phyloP scores from a whole-genome alignment of 2,329 filamentous ascomycete genomes.

The Periconia macrospinosa region DNA sequence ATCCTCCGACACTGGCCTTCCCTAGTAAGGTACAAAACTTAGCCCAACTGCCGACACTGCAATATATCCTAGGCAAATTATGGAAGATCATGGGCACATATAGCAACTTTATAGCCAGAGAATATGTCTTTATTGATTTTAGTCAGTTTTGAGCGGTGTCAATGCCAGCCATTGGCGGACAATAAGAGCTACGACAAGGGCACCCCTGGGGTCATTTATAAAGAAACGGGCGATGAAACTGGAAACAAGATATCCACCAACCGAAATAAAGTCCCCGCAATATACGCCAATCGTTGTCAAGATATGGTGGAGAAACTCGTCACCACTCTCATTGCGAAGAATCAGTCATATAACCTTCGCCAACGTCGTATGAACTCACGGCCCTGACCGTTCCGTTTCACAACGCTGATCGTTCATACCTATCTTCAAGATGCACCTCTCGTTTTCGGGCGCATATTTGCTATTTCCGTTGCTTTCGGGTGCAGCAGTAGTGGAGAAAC shows the following conservation, averaged over 20 bases:
- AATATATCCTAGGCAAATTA: too few species aligned
- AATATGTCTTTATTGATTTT: too few species aligned
- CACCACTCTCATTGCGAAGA: neutral
- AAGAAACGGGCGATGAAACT: conserved; percentile 1
- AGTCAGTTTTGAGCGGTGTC: too few species aligned
- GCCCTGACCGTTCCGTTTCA: neutral
- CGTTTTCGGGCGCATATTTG: neutral
- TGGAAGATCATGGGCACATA: too few species aligned
- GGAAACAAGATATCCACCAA: conserved; percentile 5
- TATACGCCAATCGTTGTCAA: neutral
- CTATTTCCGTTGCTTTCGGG: conserved; percentile 4
- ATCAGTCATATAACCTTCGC: neutral
- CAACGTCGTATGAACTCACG: neutral
- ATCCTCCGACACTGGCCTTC: too few species aligned
- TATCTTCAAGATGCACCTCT: conserved; percentile 1
- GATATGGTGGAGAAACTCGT: conserved; percentile 1
- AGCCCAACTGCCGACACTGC: too few species aligned
- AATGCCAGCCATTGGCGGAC: conserved; percentile 1
- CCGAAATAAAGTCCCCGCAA: conserved; percentile 3
- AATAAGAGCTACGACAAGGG: neutral
- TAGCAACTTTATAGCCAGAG: too few species aligned
- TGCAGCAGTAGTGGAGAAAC: conserved; percentile 4
- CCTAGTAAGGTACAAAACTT: too few species aligned
- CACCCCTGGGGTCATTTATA: conserved; percentile 5
- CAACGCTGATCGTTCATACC: neutral